These are phyloP conservation scores for Quillaja saponaria DNA, from an alignment of 306 rosid species.

Conservation along the genomic window DNA sequence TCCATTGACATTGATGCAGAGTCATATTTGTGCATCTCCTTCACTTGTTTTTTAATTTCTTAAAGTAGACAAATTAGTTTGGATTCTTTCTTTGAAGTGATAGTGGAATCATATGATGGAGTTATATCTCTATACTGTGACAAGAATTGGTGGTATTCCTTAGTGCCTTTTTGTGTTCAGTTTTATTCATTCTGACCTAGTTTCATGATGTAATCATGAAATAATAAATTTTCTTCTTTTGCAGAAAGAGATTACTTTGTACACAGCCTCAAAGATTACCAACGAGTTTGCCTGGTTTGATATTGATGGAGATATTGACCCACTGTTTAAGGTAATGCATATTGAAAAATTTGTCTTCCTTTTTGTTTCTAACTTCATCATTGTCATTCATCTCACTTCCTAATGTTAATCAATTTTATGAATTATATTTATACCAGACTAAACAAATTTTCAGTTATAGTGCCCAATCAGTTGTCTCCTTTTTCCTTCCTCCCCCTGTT, in stretches of 20 bases:
- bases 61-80: constrained; percentile 10
- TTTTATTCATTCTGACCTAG: constrained; percentile 26
- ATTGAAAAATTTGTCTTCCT: no score
- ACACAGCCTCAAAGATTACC: constrained; percentile 77
- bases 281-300: constrained; percentile 81
- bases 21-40: constrained; percentile 6
- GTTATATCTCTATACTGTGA: constrained; percentile 1
- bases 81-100: constrained; percentile 15
- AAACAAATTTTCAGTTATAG: no score
- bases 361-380: no score
- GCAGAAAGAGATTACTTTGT: constrained; percentile 95
- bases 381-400: no score
- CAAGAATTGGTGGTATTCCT: constrained; percentile 9
- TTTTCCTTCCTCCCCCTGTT: constrained; percentile 12
- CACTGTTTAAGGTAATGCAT: constrained; percentile 82
- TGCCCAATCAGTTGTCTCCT: background rate
- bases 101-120: constrained; percentile 19
- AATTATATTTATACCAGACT: no score
- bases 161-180: no score
- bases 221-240: constrained; percentile 33
- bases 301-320: constrained; percentile 84
- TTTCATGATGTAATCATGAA: constrained; percentile 22
- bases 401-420: no score
- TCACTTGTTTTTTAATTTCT: background rate
- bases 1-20: background rate